These are phyloP conservation scores for Carnegiea gigantea DNA, from an alignment of 179 eudicot genomes.

Conservation along the genomic window DNA sequence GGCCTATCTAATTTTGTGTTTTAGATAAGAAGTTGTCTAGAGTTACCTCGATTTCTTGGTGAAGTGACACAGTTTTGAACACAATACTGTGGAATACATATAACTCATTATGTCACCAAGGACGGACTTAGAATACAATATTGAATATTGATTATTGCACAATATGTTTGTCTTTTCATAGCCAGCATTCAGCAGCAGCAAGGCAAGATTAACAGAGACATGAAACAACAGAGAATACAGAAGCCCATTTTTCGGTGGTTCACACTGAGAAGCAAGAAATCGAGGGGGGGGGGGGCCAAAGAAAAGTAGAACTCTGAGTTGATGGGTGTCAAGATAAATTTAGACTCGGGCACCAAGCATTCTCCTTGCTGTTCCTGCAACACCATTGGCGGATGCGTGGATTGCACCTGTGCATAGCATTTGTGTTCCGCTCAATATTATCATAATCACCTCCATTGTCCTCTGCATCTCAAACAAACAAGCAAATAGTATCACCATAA, in stretches of 20 bases:
- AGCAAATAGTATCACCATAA: no score
- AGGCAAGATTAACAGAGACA: no score
- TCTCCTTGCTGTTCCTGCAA: conserved; percentile 18
- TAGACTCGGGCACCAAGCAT: conserved; percentile 34
- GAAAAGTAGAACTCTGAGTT: neutral
- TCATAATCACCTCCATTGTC: conserved; percentile 43
- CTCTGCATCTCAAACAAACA: conserved; percentile 22
- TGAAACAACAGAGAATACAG: neutral
- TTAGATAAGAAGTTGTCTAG: no score
- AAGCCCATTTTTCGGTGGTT: neutral
- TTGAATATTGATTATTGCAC: neutral
- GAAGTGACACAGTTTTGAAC: no score
- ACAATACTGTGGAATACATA: no score
- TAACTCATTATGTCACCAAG: no score
- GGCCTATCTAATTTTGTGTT: no score
- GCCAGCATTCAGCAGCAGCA: neutral
- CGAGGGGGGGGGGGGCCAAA: neutral
- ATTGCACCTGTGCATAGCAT: conserved; percentile 61
- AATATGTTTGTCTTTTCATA: neutral
- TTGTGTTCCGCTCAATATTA: conserved; percentile 68
- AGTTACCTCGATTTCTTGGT: no score
- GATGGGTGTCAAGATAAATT: neutral
- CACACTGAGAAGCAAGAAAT: neutral
- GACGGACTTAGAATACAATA: no score
- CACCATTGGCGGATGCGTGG: conserved; percentile 41